Evolutionary conservation across 768 basidiomycete species (phyloP), one percentile per base, ranked within the genome.

Genomic region (Cubamyces lactineus): DNA sequence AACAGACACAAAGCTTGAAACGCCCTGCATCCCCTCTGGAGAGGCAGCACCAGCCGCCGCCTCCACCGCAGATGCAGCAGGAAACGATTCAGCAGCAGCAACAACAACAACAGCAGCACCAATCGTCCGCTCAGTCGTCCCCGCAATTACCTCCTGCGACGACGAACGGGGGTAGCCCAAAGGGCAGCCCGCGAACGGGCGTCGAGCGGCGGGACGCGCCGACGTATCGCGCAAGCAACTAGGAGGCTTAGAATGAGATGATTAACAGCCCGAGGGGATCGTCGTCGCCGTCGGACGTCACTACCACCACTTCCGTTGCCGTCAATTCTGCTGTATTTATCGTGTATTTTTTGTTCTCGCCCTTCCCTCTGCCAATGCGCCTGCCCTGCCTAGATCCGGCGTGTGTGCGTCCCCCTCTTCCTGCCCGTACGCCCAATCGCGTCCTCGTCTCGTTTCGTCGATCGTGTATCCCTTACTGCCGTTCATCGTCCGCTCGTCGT

Each of bases 321-420:
- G 46, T 30, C 49, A 34, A 49, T 57, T 56, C n/a, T 52, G 53
- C 43, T 64, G 63, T 64, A 64, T 64, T 64, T 64, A 64, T 64
- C 53, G 50, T 64, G 63, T 64, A 64, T 64, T 64, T 64, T 57
- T 59, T 55, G 58, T 38, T 39, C 40, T 41, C 23, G 49, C 50
- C 50, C 45, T 23, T 23, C 39, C 16, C 24, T 16, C 13, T 26
- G 23, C 40, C 57, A 51, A 40, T 12, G 41, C 57, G 43, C 52
- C 28, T 34, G 49, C 30, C 19, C 41, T 39, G 24, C n/a, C 52
- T 61, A 61, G 52, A 62, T 57, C 46, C 40, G 30, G 40, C 45
- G 47, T 16, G 48, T 49, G 42, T n/a, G 19, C 9, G 12, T 9
- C 48, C 21, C 48, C 26, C 24, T 13, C 9, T 28, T 28, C 26